Evolutionary conservation across 768 basidiomycete species (phyloP), one percentile per base, ranked within the genome.

Genomic region (Terana coerulea): DNA sequence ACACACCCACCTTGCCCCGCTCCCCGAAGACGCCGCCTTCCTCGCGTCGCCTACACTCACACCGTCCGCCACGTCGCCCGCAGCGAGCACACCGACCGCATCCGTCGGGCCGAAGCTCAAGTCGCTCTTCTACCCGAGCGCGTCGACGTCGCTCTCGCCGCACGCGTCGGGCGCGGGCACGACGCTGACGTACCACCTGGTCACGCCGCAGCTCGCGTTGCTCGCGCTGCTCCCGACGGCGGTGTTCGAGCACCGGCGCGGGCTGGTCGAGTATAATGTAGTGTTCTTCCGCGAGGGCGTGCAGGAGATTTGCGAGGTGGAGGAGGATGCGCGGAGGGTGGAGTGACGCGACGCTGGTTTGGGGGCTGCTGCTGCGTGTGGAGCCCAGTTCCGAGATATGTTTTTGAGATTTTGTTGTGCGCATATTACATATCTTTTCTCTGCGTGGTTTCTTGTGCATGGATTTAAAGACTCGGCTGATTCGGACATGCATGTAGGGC

Each of bases 251-350:
- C 75, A 79, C 54, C 76, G 85, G 49, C 75, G 88, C 15, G 88
- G 88, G 19, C 71, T 92, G 40, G 73, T 94, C 26, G 91, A 94
- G 63, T 92, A 86, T 68, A 94, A 94, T 60, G 85, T 93, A 2
- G 84, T 90, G 31, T 91, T 84, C 67, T 88, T 94, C 64, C 69
- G 91, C 59, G 85, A 84, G 64, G 91, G 91, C 0, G 79, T 91
- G 43, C 80, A 86, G 65, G 88, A 91, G 67, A 90, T 94, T 35
- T 86, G 84, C 58, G 78, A 83, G 44, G 80, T 90, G 8, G 90
- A 91, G 63, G 76, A 72, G 55, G 84, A 88, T 60, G 61, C 60
- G 49, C 54, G 69, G 43, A 45, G 52, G 22, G 52, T 41, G 8
- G 51, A 40, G 14, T 53, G 36, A 51, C 7, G 1, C 22, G 6